Evolutionary conservation across 1,139 yeast species (phyloP), one percentile per base, ranked within the genome.

Genomic region (Debaryomycetaceae sp.): DNA sequence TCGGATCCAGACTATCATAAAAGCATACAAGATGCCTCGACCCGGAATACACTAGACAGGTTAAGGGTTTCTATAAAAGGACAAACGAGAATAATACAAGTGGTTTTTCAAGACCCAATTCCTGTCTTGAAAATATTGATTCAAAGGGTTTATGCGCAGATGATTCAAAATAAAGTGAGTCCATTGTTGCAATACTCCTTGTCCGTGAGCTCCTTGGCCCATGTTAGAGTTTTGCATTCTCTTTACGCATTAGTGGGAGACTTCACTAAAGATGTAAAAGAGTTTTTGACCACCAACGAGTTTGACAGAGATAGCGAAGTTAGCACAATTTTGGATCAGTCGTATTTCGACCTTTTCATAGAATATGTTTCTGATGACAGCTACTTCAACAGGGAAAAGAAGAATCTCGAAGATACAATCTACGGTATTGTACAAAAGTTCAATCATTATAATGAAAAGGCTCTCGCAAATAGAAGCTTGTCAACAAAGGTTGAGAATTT

Each of bases 91-190:
- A 76, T 88, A 41, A 87, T 89, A 20, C 72, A 77, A 43, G 83
- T 81, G 49, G 93, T 90, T 4, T 90, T 90, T 58, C 81, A 80
- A 44, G 79, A 81, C 45, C 81, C 85, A 1, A 63, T 80, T 0
- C 76, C 80, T 24, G 96, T 90, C 1, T 63, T 89, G 45, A 76
- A 79, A 43, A 77, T 85, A 7, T 85, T 91, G 55, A 70, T 88
- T 35, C 89, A 87, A 58, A 77, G 96, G 55, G 75, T 87, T 6
- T 88, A 85, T 63, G 93, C 87, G 0, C 95, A 87, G 58, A 77
- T 82, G 54, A 68, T 91, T 36, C 88, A 84, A 53, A 80, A 82
- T 30, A 81, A 85, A 53, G 75, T 89, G 17, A 83, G 83, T 48
- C 68, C 79, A 1, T 68, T 87, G 38, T 66, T 91, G 39, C 81